These are phyloP conservation scores for Ploettnerulaceae sp. DNA, from an alignment of 2,329 filamentous ascomycete species.

Conservation along the genomic window DNA sequence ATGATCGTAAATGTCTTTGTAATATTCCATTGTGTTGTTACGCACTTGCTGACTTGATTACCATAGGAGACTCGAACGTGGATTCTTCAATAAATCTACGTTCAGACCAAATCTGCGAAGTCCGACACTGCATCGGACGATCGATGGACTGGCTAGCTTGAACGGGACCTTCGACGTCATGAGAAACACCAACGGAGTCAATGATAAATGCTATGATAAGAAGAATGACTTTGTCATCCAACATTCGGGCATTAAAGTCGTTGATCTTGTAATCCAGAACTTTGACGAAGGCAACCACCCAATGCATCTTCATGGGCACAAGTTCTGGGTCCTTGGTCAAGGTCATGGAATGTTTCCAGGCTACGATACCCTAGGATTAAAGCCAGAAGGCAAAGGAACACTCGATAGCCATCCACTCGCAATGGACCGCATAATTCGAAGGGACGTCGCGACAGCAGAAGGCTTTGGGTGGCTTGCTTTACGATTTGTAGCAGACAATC, in stretches of 20 bases:
- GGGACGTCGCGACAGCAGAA: conserved; percentile 50
- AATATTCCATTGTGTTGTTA: too few species aligned
- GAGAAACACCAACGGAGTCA: conserved; percentile 43
- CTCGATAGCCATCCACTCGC: conserved; percentile 34
- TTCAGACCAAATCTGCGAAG: conserved; percentile 45
- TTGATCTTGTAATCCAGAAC: conserved; percentile 76
- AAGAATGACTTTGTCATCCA: conserved; percentile 56
- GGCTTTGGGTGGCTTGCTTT: conserved; percentile 52
- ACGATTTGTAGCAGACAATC: conserved; percentile 51
- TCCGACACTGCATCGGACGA: conserved; percentile 47
- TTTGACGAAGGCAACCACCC: conserved; percentile 66
- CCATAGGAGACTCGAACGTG: conserved; percentile 45
- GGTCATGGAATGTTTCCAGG: conserved; percentile 61
- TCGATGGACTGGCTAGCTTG: conserved; percentile 39
- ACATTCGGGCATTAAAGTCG: conserved; percentile 52
- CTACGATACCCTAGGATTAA: conserved; percentile 38
- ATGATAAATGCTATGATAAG: conserved; percentile 44
- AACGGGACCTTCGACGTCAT: conserved; percentile 46
- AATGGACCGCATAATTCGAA: conserved; percentile 40
- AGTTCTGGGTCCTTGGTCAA: conserved; percentile 54
- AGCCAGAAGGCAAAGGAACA: conserved; percentile 31
- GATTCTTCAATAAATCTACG: conserved; percentile 53
- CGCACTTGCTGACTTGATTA: not conserved
- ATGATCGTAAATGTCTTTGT: too few species aligned
- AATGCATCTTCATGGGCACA: conserved; percentile 71